Evolutionary conservation across 805 yeast genomes (phyloP).

Genomic region (Sugiyamaella americana): DNA sequence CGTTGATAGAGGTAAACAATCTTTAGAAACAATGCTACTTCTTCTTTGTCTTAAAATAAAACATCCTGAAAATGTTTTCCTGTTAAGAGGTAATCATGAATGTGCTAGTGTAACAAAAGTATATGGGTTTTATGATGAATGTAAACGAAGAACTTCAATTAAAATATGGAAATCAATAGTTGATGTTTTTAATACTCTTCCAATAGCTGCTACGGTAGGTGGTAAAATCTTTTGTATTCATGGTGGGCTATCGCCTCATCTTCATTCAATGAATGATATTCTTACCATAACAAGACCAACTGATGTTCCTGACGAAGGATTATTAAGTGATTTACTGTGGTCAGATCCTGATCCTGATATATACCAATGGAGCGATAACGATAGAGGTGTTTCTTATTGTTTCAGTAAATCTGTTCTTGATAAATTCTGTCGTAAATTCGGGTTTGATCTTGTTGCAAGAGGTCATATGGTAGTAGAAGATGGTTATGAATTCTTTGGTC

Average conservation of each 20-base stretch:
- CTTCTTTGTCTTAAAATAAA: conserved; percentile 84
- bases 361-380: conserved; percentile 76
- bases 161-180: conserved; percentile 86
- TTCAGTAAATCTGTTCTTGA: conserved; percentile 67
- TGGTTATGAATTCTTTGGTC: conserved; percentile 65
- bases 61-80: conserved; percentile 87
- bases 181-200: conserved; percentile 87
- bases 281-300: conserved; percentile 66
- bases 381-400: conserved; percentile 70
- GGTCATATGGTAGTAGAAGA: conserved; percentile 82
- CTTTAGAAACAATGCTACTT: conserved; percentile 79
- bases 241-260: conserved; percentile 69
- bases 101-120: conserved; percentile 92
- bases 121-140: conserved; percentile 93
- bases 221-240: conserved; percentile 85
- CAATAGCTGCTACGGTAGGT: conserved; percentile 88
- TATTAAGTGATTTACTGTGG: conserved; percentile 68
- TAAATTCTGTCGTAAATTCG: conserved; percentile 60
- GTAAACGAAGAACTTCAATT: conserved; percentile 82
- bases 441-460: conserved; percentile 68
- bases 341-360: conserved; percentile 71
- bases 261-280: conserved; percentile 65
- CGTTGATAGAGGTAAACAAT: conserved; percentile 93
- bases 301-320: conserved; percentile 71
- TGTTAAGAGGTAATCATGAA: conserved; percentile 90